Evolutionary conservation across 129 eudicot genomes (phyloP).

Genomic region (Tagetes patula): DNA sequence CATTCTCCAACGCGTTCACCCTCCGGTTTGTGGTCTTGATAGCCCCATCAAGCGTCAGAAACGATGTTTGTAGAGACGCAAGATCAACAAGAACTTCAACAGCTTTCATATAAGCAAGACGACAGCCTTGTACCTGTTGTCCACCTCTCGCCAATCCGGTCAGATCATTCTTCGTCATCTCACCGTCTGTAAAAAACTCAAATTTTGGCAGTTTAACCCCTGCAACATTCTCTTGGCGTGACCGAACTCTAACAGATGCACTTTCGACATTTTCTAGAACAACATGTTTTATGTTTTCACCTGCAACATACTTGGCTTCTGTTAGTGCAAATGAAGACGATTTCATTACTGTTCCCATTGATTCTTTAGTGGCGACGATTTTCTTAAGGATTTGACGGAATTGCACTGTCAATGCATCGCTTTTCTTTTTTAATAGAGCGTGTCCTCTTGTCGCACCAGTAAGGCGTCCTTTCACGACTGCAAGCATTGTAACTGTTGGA

Average conservation of each 20-base stretch:
- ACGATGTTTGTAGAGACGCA: slow-evolving; percentile 81
- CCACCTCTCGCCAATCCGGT: slow-evolving; percentile 87
- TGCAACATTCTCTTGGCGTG: slow-evolving; percentile 73
- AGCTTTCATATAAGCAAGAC: slow-evolving; percentile 63
- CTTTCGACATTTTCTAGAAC: slow-evolving; percentile 64
- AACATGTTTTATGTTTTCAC: slow-evolving; percentile 72
- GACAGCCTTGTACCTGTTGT: slow-evolving; percentile 71
- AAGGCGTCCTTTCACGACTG: slow-evolving; percentile 68
- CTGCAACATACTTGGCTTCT: slow-evolving; percentile 80
- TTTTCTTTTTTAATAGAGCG: slow-evolving; percentile 80
- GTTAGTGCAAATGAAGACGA: slow-evolving; percentile 70
- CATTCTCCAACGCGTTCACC: slow-evolving; percentile 85
- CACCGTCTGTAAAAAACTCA: slow-evolving; percentile 62
- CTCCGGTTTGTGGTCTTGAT: slow-evolving; percentile 91
- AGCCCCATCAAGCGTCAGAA: slow-evolving; percentile 81
- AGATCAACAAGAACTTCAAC: slow-evolving; percentile 81
- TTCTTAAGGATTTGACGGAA: slow-evolving; percentile 73
- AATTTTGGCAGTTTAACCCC: slow-evolving; percentile 85
- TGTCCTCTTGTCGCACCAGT: slow-evolving; percentile 87
- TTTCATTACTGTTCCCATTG: slow-evolving; percentile 80
- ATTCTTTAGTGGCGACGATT: slow-evolving; percentile 71
- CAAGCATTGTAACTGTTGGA: slow-evolving; percentile 81
- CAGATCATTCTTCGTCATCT: slow-evolving; percentile 58
- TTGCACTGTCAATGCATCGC: slow-evolving; percentile 82
- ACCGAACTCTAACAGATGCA: slow-evolving; percentile 70